Percentiles rank a stretch among this genome's conserved stretches.
These are phyloP conservation scores for Yarrowia osloensis DNA, from an alignment of 805 yeast genomes.

Conservation along the genomic window DNA sequence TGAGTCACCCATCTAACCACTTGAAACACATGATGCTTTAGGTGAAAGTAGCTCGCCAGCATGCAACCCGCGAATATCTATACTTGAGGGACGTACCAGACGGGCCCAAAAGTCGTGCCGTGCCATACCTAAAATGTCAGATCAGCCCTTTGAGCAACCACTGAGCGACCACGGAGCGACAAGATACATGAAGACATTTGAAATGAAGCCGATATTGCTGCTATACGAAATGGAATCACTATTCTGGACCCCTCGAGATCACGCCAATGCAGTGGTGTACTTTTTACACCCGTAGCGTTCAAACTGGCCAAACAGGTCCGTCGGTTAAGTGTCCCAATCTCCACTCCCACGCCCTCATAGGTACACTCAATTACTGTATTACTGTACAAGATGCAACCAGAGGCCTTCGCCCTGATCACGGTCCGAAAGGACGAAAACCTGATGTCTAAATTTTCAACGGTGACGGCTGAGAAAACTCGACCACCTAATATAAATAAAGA, in stretches of 20 bases:
- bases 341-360: no score
- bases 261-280: neutral
- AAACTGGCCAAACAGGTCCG: no score
- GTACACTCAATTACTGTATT: slow-evolving; percentile 24
- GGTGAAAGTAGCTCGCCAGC: no score
- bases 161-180: neutral
- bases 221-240: neutral
- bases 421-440: neutral
- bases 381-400: slow-evolving; percentile 23
- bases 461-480: neutral
- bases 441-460: slow-evolving; percentile 22
- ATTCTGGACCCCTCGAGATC: neutral
- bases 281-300: no score
- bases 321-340: no score
- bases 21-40: no score
- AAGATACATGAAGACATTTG: neutral
- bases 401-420: neutral
- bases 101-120: neutral
- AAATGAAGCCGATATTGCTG: no score
- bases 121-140: neutral
- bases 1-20: no score
- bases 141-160: neutral
- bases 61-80: no score
- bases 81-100: no score
- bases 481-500: slow-evolving; percentile 18